Percentiles rank a stretch among this genome's conserved stretches.
Evolutionary conservation across 495 filamentous ascomycete species (phyloP).

Genomic region (Penicillium salamii): DNA sequence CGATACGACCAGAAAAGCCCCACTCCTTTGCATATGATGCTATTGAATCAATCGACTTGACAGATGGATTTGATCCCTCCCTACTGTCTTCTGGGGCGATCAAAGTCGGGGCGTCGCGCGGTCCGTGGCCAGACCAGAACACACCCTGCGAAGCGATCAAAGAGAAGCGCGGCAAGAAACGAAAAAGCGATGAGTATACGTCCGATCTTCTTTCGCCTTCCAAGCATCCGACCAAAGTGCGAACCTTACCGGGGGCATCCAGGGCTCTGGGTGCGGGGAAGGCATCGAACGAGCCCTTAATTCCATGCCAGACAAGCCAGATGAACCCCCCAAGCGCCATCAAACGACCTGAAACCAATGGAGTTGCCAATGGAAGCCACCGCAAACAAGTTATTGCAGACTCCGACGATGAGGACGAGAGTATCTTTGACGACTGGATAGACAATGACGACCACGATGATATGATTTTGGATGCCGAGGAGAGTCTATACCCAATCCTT

Average conservation of each 20-base stretch:
- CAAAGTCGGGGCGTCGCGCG: conserved; percentile 50
- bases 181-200: conserved; percentile 70
- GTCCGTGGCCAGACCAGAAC: conserved; percentile 60
- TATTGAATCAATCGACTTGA: conserved; percentile 71
- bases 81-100: conserved; percentile 39
- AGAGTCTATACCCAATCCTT: conserved; percentile 31
- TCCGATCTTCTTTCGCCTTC: conserved; percentile 41
- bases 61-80: conserved; percentile 49
- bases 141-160: conserved; percentile 41
- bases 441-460: conserved; percentile 26
- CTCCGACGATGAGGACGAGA: conserved; percentile 45
- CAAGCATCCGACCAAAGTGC: conserved; percentile 24
- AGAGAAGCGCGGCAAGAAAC: conserved; percentile 60
- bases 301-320: conserved; percentile 1
- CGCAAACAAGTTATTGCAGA: conserved; percentile 36
- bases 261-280: background rate
- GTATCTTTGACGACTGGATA: conserved; percentile 19
- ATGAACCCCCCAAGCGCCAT: background rate
- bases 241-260: conserved; percentile 14
- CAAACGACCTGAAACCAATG: conserved; percentile 4
- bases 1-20: conserved; percentile 20
- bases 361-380: too few relatives aligned
- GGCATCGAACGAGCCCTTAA: background rate
- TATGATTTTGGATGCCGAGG: conserved; percentile 19
- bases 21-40: conserved; percentile 24